Conservation (phyloP, 2,329 filamentous ascomycete genomes). For the Pseudocercospora macadamiae region DNA sequence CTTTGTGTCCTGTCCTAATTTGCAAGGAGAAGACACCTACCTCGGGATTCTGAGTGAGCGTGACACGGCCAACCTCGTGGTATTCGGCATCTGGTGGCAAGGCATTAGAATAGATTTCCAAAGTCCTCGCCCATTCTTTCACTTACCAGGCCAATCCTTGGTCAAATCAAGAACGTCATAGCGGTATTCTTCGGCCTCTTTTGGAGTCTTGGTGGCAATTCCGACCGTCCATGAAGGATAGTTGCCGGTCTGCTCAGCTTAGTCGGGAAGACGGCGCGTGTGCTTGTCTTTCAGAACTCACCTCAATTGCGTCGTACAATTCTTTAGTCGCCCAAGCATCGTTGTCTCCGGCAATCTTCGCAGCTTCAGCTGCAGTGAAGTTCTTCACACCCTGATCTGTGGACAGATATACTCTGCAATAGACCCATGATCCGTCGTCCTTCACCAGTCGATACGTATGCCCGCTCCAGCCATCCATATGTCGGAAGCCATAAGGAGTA, state of each 20-base stretch:
- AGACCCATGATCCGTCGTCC: conserved; percentile 52
- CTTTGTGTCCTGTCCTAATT: no score
- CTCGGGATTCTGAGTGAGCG: conserved; percentile 58
- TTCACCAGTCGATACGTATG: conserved; percentile 44
- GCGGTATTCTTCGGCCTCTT: conserved; percentile 53
- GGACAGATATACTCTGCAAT: conserved; percentile 34
- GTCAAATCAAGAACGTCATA: conserved; percentile 60
- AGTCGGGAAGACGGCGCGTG: neutral
- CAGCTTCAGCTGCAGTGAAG: conserved; percentile 51
- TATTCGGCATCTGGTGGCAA: conserved; percentile 51
- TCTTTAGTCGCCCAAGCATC: conserved; percentile 56
- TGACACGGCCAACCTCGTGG: conserved; percentile 51
- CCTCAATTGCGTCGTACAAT: conserved; percentile 49
- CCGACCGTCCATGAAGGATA: conserved; percentile 49
- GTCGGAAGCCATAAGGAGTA: conserved; percentile 45
- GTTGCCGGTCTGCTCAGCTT: conserved; percentile 42
- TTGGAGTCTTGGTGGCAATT: conserved; percentile 51
- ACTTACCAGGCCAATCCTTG: conserved; percentile 59
- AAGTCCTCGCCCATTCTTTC: no score
- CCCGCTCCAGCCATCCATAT: conserved; percentile 25
- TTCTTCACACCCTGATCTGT: conserved; percentile 53
- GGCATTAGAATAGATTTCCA: no score
- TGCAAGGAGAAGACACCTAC: no score
- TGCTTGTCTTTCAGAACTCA: neutral
- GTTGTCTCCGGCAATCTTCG: conserved; percentile 51